These are phyloP conservation scores for Daedaleopsis nitida DNA, from an alignment of 768 basidiomycete species.

Conservation along the genomic window DNA sequence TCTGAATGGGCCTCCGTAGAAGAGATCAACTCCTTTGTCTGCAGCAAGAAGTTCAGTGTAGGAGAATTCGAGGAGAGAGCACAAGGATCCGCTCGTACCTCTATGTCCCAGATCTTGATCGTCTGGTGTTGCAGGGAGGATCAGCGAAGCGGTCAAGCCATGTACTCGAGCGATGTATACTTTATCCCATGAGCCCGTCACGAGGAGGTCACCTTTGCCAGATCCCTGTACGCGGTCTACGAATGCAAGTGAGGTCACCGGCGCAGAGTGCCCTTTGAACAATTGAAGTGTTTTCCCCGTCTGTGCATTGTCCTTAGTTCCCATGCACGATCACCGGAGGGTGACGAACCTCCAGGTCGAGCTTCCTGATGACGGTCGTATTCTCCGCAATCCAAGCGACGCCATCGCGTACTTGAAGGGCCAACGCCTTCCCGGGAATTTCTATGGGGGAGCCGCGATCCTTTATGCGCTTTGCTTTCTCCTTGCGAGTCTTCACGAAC, in stretches of 20 bases:
- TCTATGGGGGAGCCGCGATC: slow-evolving; percentile 78
- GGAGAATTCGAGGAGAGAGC: neutral
- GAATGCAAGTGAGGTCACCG: slow-evolving; percentile 84
- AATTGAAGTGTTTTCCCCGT: slow-evolving; percentile 76
- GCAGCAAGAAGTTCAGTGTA: neutral
- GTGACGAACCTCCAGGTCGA: slow-evolving; percentile 71
- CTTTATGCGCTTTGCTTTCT: slow-evolving; percentile 73
- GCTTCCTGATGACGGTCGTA: slow-evolving; percentile 67
- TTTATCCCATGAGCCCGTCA: slow-evolving; percentile 96
- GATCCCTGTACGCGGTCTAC: slow-evolving; percentile 44
- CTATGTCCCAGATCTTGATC: slow-evolving; percentile 83
- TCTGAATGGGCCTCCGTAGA: slow-evolving; percentile 82
- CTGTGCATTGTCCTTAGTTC: slow-evolving; percentile 41
- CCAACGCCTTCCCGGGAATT: slow-evolving; percentile 74
- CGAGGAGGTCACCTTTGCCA: slow-evolving; percentile 53
- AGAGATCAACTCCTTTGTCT: slow-evolving; percentile 74
- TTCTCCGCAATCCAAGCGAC: slow-evolving; percentile 90
- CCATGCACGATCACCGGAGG: neutral
- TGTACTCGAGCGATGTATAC: slow-evolving; percentile 33
- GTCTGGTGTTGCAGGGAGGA: slow-evolving; percentile 47
- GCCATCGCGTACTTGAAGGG: slow-evolving; percentile 62
- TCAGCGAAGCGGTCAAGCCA: slow-evolving; percentile 12
- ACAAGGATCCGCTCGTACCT: slow-evolving; percentile 46
- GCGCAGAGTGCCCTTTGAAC: slow-evolving; percentile 85
- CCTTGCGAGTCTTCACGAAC: slow-evolving; percentile 57